Base-by-base conservation (phyloP, 2,329 filamentous ascomycete genomes). In the Alternaria burnsii region DNA sequence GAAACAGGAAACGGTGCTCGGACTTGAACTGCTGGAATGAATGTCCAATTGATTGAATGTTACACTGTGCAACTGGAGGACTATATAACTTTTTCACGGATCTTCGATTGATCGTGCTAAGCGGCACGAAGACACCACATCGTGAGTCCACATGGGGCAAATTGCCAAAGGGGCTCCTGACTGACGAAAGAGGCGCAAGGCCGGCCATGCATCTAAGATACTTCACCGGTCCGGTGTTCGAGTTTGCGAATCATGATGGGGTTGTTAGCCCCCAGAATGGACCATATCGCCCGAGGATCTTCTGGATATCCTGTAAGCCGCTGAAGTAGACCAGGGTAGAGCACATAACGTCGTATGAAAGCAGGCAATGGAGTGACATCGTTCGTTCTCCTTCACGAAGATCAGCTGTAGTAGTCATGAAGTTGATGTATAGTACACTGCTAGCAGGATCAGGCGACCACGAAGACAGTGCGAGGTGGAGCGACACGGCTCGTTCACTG, bases 1-100 rank as follows among this genome's bases (percentile, higher is more conserved):
- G 46, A 26, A 50, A 50, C 46, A 36, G 34, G 30, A 50, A 50
- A 50, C 14, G 46, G 46, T 36, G 46, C 32, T 36, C 22, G 46
- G 32, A 50, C 20, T 36, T 34, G 46, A 38, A 36, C 20, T 36
- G 20, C 46, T 50, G 46, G 32, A 38, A 24, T 50, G 46, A 50
- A 26, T 26, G 20, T 36, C 32, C 46, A 50, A 24, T 24, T 50
- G 32, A 32, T 50, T 24, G 30, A 38, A 32, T 50, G 20, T 36
- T 38, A 38, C 46, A 50, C 14, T 36, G 32, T 50, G 30, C 46
- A 36, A 36, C 30, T 30, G 30, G 46, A 36, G 46, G 46, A 50
- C 46, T 50, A 50, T 50, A 34, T 50, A 50, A 38, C 30, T 38
- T 36, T 34, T 50, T 38, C 32, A 50, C 46, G 46, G 46, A 16